Base-by-base conservation (phyloP, 768 basidiomycete genomes). In the Neoboletus subvelutipes region DNA sequence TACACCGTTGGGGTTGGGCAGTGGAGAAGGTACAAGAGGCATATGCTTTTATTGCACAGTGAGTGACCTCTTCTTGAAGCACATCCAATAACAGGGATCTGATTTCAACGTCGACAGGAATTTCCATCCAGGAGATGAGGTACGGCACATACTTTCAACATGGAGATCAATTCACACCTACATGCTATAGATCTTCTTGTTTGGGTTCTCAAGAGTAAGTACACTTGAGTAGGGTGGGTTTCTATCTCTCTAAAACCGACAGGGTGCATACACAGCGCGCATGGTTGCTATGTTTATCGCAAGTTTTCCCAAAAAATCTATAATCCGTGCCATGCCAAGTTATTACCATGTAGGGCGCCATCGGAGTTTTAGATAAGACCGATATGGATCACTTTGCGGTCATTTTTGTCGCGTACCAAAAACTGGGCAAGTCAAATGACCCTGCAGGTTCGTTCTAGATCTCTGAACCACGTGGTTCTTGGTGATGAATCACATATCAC, bases 11-110 rank as follows among this genome's bases (percentile, higher is more conserved):
- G 43, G 17, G 63, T 12, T 28, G 28, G 47, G 15, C 61, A 89
- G 87, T 73, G 40, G 84, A 85, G 55, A 89, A 90, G 64, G 85
- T 90, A 3, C 84, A 90, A 71, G 87, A 90, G 60, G 88, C 84
- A 34, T 88, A 89, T 71, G 85, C 81, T n/a, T 90, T 90, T 65
- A 85, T 90, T 62, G 82, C 88, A 22, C 86, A 90, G 87, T 90
- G 63, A 70, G 87, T 74, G 17, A 17, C 45, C 5, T 24, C 26
- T 39, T 24, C 29, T 33, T 45, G 24, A 26, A 42, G 20, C 17
- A 12, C 34, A 5, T 53, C 31, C 26, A 29, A n/a, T 8, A 5
- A 20, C 22, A 47, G 18, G 22, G 10, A 17, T 50, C 22, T 39
- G n/a, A 52, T 45, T 42, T 34, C 24, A 55, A 50, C 24, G 2